A percentile compares a stretch with the other conserved stretches of the same genome.
phyloP scores from a whole-genome alignment of 495 filamentous ascomycete species.

The Tetracladium marchalianum region DNA sequence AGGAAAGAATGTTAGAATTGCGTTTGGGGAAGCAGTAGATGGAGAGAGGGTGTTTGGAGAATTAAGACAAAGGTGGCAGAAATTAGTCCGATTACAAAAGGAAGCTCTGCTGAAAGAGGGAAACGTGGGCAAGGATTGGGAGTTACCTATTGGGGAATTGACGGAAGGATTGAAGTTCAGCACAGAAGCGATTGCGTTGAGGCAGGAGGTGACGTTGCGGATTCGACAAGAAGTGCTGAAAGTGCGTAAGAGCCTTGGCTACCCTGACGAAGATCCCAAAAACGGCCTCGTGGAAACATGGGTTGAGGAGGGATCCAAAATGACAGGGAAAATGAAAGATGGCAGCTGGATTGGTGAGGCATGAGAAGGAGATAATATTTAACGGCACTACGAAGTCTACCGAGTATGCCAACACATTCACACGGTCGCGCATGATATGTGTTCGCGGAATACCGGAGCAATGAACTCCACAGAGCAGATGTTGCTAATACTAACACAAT shows the following conservation, averaged over 20 bases:
- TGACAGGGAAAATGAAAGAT: conserved; percentile 17
- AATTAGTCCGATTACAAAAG: conserved; percentile 35
- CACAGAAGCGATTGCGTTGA: conserved; percentile 62
- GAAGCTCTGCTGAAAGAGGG: conserved; percentile 14
- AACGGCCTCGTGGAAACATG: conserved; percentile 40
- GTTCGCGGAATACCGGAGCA: no score
- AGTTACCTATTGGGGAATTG: conserved; percentile 43
- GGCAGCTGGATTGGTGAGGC: conserved; percentile 17
- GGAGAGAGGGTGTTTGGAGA: conserved; percentile 55
- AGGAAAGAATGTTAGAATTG: conserved; percentile 60
- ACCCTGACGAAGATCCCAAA: conserved; percentile 62
- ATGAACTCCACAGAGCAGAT: no score
- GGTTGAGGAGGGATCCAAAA: conserved; percentile 19
- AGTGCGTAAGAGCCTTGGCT: conserved; percentile 57
- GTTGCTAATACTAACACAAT: no score
- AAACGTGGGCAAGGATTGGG: conserved; percentile 12
- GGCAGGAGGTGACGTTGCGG: conserved; percentile 71
- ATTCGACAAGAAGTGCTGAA: conserved; percentile 73
- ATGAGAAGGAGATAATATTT: neutral
- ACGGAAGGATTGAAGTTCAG: conserved; percentile 61
- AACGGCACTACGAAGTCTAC: no score
- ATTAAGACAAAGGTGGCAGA: conserved; percentile 56
- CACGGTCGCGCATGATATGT: no score
- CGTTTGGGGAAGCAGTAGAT: conserved; percentile 60
- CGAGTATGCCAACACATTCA: no score